Evolutionary conservation across 257 asterid genomes (phyloP).

Genomic region (Fraxinus cuspidata): DNA sequence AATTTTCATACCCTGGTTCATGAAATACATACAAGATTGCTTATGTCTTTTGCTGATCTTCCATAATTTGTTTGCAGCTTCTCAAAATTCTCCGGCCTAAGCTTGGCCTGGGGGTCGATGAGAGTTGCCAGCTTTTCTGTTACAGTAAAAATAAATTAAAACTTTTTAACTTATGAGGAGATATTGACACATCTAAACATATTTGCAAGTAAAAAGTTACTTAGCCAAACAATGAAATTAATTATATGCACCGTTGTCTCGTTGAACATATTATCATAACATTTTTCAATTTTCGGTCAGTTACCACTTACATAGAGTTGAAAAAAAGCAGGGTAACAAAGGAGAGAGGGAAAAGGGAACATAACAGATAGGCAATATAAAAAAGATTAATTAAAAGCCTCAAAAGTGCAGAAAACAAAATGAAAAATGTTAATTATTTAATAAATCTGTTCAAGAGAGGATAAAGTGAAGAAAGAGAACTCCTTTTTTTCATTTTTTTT

Average conservation of each 20-base stretch:
- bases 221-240: neutral
- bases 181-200: neutral
- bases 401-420: conserved; percentile 48
- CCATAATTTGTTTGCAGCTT: conserved; percentile 10
- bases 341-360: conserved; percentile 24
- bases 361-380: conserved; percentile 40
- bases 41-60: conserved; percentile 9
- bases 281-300: neutral
- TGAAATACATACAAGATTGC: conserved; percentile 33
- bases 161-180: neutral
- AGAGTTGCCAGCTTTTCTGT: conserved; percentile 73
- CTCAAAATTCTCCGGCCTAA: conserved; percentile 24
- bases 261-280: neutral
- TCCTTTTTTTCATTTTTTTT: neutral
- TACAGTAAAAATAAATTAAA: neutral
- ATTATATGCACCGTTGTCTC: neutral
- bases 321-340: conserved; percentile 26
- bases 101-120: conserved; percentile 69
- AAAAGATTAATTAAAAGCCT: conserved; percentile 43
- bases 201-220: neutral
- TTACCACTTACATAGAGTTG: neutral
- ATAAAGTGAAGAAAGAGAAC: conserved; percentile 33
- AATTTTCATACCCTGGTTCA: conserved; percentile 27
- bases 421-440: conserved; percentile 31
- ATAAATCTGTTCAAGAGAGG: conserved; percentile 36